Base-by-base conservation (phyloP, 1,139 yeast genomes). In the Pichia sp. region DNA sequence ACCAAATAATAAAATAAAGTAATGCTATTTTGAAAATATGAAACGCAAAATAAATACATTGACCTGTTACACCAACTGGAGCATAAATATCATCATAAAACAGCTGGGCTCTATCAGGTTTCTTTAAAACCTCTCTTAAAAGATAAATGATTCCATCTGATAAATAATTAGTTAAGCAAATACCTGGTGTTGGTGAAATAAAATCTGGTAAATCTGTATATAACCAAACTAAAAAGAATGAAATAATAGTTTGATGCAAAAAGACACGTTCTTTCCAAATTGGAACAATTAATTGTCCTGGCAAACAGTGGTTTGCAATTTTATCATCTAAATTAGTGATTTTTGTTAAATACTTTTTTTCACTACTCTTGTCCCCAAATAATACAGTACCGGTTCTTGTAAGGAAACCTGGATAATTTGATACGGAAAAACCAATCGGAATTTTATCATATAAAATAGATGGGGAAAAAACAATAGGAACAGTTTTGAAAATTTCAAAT, bases 121-220 rank as follows among this genome's bases (percentile, higher is more conserved):
- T 59, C 23, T 69, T 73, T 41, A 66, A 57, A 37, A 63, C 56
- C 25, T 53, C 44, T 4, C 42, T 52, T 10, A 76, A 70, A 6
- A 71, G 42, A 35, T 52, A 52, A 27, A 71, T 65, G 24, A 70
- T 53, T 10, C 62, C 30, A 52, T 66, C 64, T 35, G 80, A 68
- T 27, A 79, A 52, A 54, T 81, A 78, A 58, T 80, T 80, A n/a
- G 95, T 83, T 48, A 87, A 70, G 53, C 92, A 83, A 48, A 80
- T 73, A 28, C 97, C 97, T 0, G 97, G 97, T 4, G 97, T 90
- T 41, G 97, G 97, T 36, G 90, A 78, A 47, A 87, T 70, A 56
- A 72, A 76, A 60, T 87, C 96, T 1, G 98, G 98, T 61, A 92
- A 72, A 66, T 92, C 97, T 4, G 95, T 80, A 64, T 90, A 92